Base-by-base conservation (phyloP, 257 asterid genomes). In the Scutellaria barbata region DNA sequence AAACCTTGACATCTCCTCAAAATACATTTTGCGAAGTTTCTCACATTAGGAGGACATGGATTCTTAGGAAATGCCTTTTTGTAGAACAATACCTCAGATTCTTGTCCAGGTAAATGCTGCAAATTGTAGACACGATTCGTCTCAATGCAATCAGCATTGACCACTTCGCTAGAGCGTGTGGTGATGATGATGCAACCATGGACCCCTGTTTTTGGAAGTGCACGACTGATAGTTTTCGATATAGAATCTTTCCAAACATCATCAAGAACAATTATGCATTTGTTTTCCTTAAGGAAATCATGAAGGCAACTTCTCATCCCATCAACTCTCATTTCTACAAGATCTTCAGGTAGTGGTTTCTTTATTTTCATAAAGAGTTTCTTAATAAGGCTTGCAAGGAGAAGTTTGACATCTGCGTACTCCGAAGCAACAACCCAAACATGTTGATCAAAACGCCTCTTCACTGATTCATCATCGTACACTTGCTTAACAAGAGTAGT, bases 131-230 rank as follows among this genome's bases (percentile, higher is more conserved):
- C 56, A 30, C 55, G 74, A 22, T 55, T 4, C 3, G 53, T 69
- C 46, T 55, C 56, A 8, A 16, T 40, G 22, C 74, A 69, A 4
- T 55, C 54, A 12, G 10, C 41, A 16, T 47, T 16, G 46, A 8
- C 48, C 58, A 40, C 45, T 13, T 5, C 16, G 16, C 10, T 50
- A 1, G 2, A 30, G 48, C 75, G 75, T 5, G 75, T 56, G 18
- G 75, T 70, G 60, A 58, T 35, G 51, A 70, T 45, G 50, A 43
- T 9, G 5, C 75, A 70, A 46, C 75, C 75, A 46, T 30, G 68
- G 3, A 0, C 53, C 12, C 42, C 47, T 33, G 47, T 46, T 17
- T 13, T 30, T 8, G 68, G 61, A 46, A 71, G 46, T 10, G 68
- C 47, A 2, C 0, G 20, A 4, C n/a, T 57, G 33, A 70, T 33